These are phyloP conservation scores for Lecanosticta acicola DNA, from an alignment of 2,329 filamentous ascomycete species.

Conservation along the genomic window DNA sequence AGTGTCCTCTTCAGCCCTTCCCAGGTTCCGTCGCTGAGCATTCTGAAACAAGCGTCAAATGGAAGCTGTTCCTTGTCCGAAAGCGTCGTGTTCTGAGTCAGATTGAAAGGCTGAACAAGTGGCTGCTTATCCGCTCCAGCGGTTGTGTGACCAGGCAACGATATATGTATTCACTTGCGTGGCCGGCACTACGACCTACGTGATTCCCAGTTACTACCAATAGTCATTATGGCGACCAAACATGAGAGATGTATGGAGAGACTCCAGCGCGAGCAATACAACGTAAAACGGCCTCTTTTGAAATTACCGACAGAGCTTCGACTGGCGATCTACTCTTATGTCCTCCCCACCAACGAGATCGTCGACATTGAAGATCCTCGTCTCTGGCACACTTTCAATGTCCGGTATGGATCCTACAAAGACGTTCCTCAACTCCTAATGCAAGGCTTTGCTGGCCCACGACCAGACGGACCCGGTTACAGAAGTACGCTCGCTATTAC, in stretches of 20 bases:
- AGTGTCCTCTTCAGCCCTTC: too few species aligned
- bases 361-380: background rate
- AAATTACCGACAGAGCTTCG: conserved; percentile 4
- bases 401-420: background rate
- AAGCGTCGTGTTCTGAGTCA: background rate
- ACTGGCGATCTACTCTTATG: background rate
- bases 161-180: background rate
- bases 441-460: background rate
- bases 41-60: too few species aligned
- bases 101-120: background rate
- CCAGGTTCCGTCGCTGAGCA: too few species aligned
- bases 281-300: background rate
- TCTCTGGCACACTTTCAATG: background rate
- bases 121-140: background rate
- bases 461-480: background rate
- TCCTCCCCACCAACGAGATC: background rate
- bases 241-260: background rate
- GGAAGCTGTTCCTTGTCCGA: too few species aligned
- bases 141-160: background rate
- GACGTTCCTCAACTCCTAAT: background rate
- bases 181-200: background rate
- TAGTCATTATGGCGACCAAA: background rate
- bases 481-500: background rate
- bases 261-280: background rate
- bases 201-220: too few species aligned